phyloP scores from a whole-genome alignment of 2,329 filamentous ascomycete genomes.

The Fusarium lateritium region DNA sequence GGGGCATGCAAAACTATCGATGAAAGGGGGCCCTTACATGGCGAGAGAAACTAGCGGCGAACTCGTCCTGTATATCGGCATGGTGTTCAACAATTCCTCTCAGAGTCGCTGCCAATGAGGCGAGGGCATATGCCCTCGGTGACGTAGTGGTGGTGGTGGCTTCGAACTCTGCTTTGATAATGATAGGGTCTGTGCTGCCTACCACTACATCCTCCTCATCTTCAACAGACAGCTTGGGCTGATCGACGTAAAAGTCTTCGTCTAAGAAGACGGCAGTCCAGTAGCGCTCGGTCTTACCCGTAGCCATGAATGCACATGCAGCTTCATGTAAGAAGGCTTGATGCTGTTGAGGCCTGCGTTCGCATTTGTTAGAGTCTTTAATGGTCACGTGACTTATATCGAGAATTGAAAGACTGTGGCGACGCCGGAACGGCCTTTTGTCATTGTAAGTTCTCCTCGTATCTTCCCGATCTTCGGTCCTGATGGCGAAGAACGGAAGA shows the following conservation, averaged over 20 bases:
- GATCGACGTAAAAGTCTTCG: conserved; percentile 8
- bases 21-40: conserved; percentile 10
- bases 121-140: conserved; percentile 30
- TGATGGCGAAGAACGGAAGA: conserved; percentile 27
- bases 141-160: neutral
- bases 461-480: conserved; percentile 12
- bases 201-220: conserved; percentile 1
- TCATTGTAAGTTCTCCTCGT: neutral
- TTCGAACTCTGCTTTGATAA: neutral
- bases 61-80: neutral
- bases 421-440: conserved; percentile 3
- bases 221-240: conserved; percentile 2
- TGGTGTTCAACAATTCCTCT: conserved; percentile 9
- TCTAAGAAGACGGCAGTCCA: conserved; percentile 16
- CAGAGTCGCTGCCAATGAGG: neutral
- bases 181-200: conserved; percentile 17
- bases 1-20: no score
- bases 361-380: neutral
- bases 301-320: conserved; percentile 14
- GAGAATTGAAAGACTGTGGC: conserved; percentile 7
- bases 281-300: conserved; percentile 14
- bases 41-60: conserved; percentile 1
- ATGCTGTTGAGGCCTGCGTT: neutral
- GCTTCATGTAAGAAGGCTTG: conserved; percentile 12
- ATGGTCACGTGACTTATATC: neutral